Percentiles rank a stretch among this genome's conserved stretches.
Conservation (phyloP, 805 yeast species). For the Maudiozyma serrabonitensis region DNA sequence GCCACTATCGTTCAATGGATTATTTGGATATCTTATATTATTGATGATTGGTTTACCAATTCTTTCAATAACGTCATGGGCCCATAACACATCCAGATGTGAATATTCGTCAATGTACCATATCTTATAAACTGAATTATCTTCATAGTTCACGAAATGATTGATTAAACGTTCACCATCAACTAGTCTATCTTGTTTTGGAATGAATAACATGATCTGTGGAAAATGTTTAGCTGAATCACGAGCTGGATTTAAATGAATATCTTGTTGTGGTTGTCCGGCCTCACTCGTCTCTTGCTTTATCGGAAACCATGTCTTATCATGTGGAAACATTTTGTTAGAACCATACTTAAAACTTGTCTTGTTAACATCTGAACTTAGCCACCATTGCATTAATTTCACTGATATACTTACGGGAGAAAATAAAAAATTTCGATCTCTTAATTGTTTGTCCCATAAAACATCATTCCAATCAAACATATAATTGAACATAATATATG, state of each 20-base stretch:
- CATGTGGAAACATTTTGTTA: conserved; percentile 40
- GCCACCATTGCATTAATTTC: conserved; percentile 89
- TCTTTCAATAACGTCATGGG: conserved; percentile 57
- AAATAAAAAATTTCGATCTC: conserved; percentile 71
- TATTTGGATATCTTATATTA: conserved; percentile 21
- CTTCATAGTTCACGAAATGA: conserved; percentile 56
- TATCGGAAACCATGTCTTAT: conserved; percentile 44
- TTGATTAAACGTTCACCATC: conserved; percentile 58
- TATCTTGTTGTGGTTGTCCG: conserved; percentile 1
- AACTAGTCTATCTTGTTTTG: conserved; percentile 67
- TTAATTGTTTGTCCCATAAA: conserved; percentile 59
- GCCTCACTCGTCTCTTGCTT: neutral
- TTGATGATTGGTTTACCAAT: conserved; percentile 45
- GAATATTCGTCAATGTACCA: conserved; percentile 51
- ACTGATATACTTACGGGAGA: conserved; percentile 79
- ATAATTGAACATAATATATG: conserved; percentile 78
- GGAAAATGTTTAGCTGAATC: conserved; percentile 38
- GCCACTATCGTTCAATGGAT: neutral
- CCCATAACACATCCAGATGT: conserved; percentile 92
- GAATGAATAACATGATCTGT: conserved; percentile 55
- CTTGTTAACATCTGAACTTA: conserved; percentile 35
- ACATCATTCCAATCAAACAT: conserved; percentile 80
- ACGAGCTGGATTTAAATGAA: conserved; percentile 28
- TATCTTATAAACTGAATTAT: conserved; percentile 22
- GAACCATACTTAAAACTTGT: conserved; percentile 35